phyloP scores from a whole-genome alignment of 139 green algal species.

The Volvox reticuliferus region DNA sequence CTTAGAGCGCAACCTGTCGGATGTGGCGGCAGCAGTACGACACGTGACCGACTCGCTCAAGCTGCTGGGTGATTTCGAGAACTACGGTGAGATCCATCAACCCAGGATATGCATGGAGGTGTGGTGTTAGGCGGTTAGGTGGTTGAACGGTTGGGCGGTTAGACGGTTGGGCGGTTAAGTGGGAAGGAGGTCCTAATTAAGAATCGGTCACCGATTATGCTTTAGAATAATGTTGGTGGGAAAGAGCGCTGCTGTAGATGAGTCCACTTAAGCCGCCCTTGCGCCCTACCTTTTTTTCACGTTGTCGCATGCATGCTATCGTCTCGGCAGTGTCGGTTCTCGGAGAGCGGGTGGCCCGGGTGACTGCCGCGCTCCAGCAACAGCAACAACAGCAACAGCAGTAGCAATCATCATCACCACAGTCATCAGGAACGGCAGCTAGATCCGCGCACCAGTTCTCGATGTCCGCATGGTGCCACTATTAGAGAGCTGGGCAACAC shows the following conservation, averaged over 20 bases:
- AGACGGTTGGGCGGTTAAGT: not conserved
- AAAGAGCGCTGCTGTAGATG: too few relatives aligned
- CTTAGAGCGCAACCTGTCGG: conserved; percentile 9
- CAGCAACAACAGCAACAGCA: not conserved
- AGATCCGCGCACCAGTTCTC: not conserved
- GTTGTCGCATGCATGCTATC: not conserved
- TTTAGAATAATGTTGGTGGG: too few relatives aligned
- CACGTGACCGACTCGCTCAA: conserved; percentile 48
- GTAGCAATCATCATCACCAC: not conserved
- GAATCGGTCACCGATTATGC: too few relatives aligned
- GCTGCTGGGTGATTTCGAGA: conserved; percentile 62
- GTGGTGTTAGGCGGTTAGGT: not conserved
- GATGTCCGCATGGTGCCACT: too few relatives aligned
- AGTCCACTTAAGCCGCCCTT: too few relatives aligned
- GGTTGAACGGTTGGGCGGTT: not conserved
- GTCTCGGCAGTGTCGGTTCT: not conserved
- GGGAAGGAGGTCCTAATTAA: too few relatives aligned
- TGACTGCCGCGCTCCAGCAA: not conserved
- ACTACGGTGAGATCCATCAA: conserved; percentile 55
- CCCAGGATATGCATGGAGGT: too few relatives aligned
- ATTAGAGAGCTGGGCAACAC: too few relatives aligned
- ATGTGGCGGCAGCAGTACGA: conserved; percentile 25
- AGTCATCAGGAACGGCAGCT: not conserved
- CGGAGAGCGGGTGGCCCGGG: conserved; percentile 8
- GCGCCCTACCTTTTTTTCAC: not conserved